Conservation (phyloP, 1,139 yeast species). For the Zygoascus sp. region DNA sequence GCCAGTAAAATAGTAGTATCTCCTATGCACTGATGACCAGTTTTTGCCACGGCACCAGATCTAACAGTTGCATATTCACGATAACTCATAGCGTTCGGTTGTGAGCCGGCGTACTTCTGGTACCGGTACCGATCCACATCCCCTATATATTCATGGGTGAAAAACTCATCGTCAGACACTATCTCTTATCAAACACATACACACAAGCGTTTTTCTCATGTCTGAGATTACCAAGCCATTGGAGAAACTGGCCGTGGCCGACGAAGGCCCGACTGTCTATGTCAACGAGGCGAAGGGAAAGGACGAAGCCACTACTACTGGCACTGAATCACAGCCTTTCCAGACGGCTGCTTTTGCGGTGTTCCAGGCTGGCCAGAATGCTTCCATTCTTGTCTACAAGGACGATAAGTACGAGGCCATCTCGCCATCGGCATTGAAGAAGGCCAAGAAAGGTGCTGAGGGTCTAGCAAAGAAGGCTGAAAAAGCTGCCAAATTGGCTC, state of each 20-base stretch:
- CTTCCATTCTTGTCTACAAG: slow-evolving; percentile 57
- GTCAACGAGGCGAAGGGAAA: slow-evolving; percentile 69
- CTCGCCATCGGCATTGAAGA: slow-evolving; percentile 89
- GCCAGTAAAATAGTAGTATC: too few species aligned
- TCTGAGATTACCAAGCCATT: slow-evolving; percentile 10
- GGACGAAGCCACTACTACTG: slow-evolving; percentile 54
- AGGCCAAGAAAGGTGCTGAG: slow-evolving; percentile 94
- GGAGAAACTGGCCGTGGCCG: slow-evolving; percentile 10
- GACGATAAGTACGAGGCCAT: slow-evolving; percentile 71
- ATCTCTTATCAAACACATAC: not conserved
- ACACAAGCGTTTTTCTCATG: too few species aligned
- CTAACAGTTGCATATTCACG: too few species aligned
- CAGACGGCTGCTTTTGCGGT: slow-evolving; percentile 82
- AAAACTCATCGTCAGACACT: not conserved
- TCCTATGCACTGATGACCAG: too few species aligned
- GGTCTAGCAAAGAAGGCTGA: slow-evolving; percentile 85
- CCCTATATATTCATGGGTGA: not conserved
- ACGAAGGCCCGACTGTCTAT: slow-evolving; percentile 38
- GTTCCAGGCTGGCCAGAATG: slow-evolving; percentile 43
- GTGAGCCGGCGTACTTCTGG: not conserved
- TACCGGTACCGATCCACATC: not conserved
- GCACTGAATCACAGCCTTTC: slow-evolving; percentile 66
- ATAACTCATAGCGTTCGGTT: too few species aligned
- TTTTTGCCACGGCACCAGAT: too few species aligned
- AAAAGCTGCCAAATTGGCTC: slow-evolving; percentile 65